Evolutionary conservation across 140 eudicot genomes (phyloP).

Genomic region (Bidens hawaiensis): DNA sequence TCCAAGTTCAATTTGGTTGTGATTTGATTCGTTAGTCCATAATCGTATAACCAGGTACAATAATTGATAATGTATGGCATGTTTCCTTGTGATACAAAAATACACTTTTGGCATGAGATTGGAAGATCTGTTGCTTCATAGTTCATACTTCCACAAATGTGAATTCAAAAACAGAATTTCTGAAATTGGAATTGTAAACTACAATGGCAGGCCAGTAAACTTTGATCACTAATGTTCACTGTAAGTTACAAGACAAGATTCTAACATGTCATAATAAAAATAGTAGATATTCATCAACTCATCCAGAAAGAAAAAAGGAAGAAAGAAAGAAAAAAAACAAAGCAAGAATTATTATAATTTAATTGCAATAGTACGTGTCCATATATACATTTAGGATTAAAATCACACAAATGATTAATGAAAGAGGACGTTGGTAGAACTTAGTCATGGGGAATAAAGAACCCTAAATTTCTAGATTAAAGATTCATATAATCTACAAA

Average conservation of each 20-base stretch:
- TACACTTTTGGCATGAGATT: conserved; percentile 17
- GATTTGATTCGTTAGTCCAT: too few species aligned
- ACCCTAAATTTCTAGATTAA: conserved; percentile 12
- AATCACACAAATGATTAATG: conserved; percentile 2
- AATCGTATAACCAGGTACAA: too few species aligned
- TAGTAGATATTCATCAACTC: not conserved
- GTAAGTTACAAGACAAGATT: too few species aligned
- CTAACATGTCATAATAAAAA: too few species aligned
- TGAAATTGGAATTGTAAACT: not conserved
- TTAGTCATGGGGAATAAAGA: conserved; percentile 15
- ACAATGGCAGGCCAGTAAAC: not conserved
- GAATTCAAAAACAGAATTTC: too few species aligned
- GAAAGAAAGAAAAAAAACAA: conserved; percentile 7
- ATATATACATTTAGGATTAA: conserved; percentile 13
- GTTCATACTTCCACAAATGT: not conserved
- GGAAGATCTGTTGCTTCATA: not conserved
- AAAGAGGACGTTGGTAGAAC: conserved; percentile 20
- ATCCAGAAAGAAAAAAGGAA: conserved; percentile 1
- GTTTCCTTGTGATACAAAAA: too few species aligned
- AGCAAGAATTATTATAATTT: too few species aligned
- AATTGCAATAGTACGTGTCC: too few species aligned
- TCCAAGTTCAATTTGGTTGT: too few species aligned
- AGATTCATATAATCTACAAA: conserved; percentile 19
- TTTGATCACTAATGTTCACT: not conserved
- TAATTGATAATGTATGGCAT: too few species aligned